Evolutionary conservation across 148 eudicot species (phyloP).

Genomic region (Rhododendron griersonianum): DNA sequence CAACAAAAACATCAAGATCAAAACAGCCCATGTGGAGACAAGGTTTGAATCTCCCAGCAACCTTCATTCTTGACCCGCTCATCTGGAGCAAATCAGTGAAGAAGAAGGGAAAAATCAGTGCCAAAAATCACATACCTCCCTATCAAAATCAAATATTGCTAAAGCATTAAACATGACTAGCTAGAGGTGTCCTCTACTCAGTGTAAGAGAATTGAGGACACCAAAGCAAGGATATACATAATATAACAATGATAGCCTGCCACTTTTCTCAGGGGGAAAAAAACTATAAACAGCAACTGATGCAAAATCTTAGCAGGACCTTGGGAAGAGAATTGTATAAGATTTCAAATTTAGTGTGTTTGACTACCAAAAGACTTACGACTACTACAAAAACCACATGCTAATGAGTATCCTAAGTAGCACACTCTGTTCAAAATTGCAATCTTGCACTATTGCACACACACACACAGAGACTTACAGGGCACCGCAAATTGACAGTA

Average conservation of each 20-base stretch:
- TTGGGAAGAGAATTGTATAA: neutral
- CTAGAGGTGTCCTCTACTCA: neutral
- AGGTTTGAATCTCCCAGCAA: slow-evolving; percentile 71
- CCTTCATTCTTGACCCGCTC: slow-evolving; percentile 83
- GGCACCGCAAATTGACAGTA: slow-evolving; percentile 66
- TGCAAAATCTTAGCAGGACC: neutral
- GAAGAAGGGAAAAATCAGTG: neutral
- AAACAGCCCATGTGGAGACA: slow-evolving; percentile 80
- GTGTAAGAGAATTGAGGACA: neutral
- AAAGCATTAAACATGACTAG: neutral
- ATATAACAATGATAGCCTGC: neutral
- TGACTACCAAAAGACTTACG: neutral
- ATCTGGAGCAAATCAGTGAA: slow-evolving; percentile 34
- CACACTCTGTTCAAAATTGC: neutral
- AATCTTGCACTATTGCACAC: neutral
- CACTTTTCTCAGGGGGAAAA: neutral
- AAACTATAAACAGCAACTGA: neutral
- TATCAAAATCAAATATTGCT: neutral
- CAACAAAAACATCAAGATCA: slow-evolving; percentile 73
- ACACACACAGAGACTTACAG: slow-evolving; percentile 23
- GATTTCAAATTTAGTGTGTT: neutral
- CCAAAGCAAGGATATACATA: neutral
- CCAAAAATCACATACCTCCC: neutral
- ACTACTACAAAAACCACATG: neutral
- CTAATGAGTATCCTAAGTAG: neutral